Conservation (phyloP, 2,329 filamentous ascomycete species). For the Metarhizium robertsii region DNA sequence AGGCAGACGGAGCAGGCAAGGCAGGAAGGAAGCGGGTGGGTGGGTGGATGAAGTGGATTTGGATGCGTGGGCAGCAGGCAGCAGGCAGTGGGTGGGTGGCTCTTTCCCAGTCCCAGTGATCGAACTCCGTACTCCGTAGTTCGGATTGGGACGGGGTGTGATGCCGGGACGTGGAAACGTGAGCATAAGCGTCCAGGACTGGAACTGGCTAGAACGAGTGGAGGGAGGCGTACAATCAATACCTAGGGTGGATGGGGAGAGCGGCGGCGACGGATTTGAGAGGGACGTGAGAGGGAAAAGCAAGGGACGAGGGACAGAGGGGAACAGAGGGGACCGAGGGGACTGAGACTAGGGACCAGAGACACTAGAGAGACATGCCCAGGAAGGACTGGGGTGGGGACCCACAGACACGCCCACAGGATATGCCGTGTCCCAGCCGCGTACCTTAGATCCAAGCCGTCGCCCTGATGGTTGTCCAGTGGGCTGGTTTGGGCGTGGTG, state of each 20-base stretch:
- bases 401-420: conserved; percentile 3
- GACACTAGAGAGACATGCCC: neutral
- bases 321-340: neutral
- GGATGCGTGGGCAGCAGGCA: neutral
- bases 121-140: neutral
- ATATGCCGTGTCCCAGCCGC: conserved; percentile 2
- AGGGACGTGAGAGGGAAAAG: neutral
- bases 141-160: neutral
- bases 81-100: conserved; percentile 1
- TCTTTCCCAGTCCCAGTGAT: conserved; percentile 3
- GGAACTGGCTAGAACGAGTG: conserved; percentile 2
- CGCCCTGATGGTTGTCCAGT: neutral
- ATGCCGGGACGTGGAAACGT: neutral
- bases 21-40: neutral
- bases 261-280: neutral
- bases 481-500: conserved; percentile 1
- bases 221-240: neutral
- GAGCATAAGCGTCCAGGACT: neutral
- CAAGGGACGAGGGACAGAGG: neutral
- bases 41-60: neutral
- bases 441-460: conserved; percentile 2
- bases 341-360: neutral
- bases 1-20: neutral
- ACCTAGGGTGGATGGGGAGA: neutral
- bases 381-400: neutral